Conservation (phyloP, 306 rosid species). For the Dryas octopetala region DNA sequence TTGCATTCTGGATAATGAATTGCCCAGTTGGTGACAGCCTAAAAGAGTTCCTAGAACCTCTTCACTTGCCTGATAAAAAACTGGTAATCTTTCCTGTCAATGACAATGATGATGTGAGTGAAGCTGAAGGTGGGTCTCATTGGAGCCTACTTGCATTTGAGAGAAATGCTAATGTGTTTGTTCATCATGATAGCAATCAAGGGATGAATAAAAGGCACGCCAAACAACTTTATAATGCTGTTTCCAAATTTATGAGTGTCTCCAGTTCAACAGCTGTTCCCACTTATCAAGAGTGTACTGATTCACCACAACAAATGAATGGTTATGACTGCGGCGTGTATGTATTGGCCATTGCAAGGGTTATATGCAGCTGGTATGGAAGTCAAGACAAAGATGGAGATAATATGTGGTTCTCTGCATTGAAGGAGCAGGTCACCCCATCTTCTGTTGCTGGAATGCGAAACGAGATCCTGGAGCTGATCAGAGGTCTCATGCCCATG, state of each 20-base stretch:
- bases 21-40: slow-evolving; percentile 52
- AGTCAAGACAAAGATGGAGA: slow-evolving; percentile 26
- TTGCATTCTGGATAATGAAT: slow-evolving; percentile 77
- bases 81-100: slow-evolving; percentile 76
- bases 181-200: slow-evolving; percentile 70
- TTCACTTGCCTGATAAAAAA: slow-evolving; percentile 50
- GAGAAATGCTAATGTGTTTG: slow-evolving; percentile 53
- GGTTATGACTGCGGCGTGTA: slow-evolving; percentile 88
- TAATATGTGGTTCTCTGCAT: slow-evolving; percentile 55
- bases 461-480: slow-evolving; percentile 52
- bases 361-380: slow-evolving; percentile 60
- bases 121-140: slow-evolving; percentile 82
- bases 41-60: slow-evolving; percentile 71
- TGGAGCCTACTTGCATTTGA: slow-evolving; percentile 87
- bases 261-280: slow-evolving; percentile 35
- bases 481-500: slow-evolving; percentile 60
- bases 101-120: slow-evolving; percentile 61
- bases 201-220: slow-evolving; percentile 48
- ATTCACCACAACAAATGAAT: slow-evolving; percentile 68
- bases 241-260: slow-evolving; percentile 42
- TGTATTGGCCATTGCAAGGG: slow-evolving; percentile 67
- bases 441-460: slow-evolving; percentile 55
- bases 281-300: slow-evolving; percentile 44
- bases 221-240: slow-evolving; percentile 55
- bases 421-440: slow-evolving; percentile 63